Percentiles rank a stretch among this genome's conserved stretches.
phyloP scores from a whole-genome alignment of 257 asterid species.

The Solanum chilense region DNA sequence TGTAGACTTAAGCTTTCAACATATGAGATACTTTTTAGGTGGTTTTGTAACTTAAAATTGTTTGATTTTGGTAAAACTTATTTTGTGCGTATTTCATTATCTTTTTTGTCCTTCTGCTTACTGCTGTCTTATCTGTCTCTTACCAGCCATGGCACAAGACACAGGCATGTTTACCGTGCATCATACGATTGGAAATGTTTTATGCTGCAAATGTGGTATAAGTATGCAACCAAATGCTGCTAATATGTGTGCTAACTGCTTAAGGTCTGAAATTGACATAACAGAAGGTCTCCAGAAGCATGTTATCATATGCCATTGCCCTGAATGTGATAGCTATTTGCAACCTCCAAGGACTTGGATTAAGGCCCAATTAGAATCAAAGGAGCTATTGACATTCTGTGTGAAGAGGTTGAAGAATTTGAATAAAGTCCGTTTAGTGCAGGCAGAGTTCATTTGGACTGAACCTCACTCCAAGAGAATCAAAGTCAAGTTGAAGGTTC shows the following conservation, averaged over 20 bases:
- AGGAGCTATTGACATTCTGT: background rate
- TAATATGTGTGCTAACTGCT: background rate
- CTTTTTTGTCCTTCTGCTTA: background rate
- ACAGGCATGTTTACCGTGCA: background rate
- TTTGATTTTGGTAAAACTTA: background rate
- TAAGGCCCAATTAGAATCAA: background rate
- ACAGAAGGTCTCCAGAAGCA: background rate
- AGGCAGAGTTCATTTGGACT: constrained; percentile 1
- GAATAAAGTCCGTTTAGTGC: background rate
- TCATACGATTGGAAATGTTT: background rate
- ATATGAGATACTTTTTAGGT: background rate
- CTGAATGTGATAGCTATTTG: background rate
- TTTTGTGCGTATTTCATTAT: background rate
- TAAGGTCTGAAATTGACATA: background rate
- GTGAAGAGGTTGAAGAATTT: constrained; percentile 1
- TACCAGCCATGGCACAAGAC: background rate
- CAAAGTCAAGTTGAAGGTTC: constrained; percentile 16
- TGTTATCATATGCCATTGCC: background rate
- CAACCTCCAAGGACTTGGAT: background rate
- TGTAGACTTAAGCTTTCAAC: background rate
- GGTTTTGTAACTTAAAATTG: background rate
- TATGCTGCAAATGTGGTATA: constrained; percentile 1
- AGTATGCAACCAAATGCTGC: background rate
- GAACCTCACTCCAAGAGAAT: constrained; percentile 1
- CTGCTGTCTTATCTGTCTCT: background rate